A percentile compares a stretch with the other conserved stretches of the same genome.
phyloP scores from a whole-genome alignment of 306 rosid genomes.

The Datisca glomerata region DNA sequence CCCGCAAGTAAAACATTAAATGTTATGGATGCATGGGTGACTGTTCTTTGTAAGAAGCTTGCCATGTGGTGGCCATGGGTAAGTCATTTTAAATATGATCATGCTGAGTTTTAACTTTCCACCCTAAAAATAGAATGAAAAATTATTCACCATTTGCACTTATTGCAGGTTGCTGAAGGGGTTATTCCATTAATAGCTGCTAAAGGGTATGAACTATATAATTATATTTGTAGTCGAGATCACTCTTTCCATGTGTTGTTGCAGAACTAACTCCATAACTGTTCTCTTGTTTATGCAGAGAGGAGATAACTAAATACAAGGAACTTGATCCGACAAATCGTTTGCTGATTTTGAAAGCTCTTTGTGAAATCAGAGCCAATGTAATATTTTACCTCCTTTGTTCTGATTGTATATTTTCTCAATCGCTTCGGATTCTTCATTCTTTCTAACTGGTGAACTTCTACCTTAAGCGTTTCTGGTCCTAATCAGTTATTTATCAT shows the following conservation, averaged over 20 bases:
- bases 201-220: constrained; percentile 46
- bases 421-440: constrained; percentile 4
- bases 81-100: constrained; percentile 15
- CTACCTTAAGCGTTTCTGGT: no score
- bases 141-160: constrained; percentile 3
- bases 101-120: constrained; percentile 8
- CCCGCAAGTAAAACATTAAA: constrained; percentile 43
- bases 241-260: not conserved
- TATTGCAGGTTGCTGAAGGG: constrained; percentile 81
- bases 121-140: no score
- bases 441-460: constrained; percentile 1
- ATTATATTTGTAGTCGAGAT: constrained; percentile 2
- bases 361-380: constrained; percentile 83
- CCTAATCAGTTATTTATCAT: no score
- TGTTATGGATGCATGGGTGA: constrained; percentile 70
- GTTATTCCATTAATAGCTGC: constrained; percentile 55
- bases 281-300: constrained; percentile 40
- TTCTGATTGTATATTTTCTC: constrained; percentile 6
- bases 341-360: constrained; percentile 60
- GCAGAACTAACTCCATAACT: constrained; percentile 3
- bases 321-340: constrained; percentile 59
- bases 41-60: constrained; percentile 69
- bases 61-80: constrained; percentile 89
- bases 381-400: constrained; percentile 25
- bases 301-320: constrained; percentile 60